Evolutionary conservation across 192 early-diverging fungal species (phyloP).

Genomic region (Podila verticillata): DNA sequence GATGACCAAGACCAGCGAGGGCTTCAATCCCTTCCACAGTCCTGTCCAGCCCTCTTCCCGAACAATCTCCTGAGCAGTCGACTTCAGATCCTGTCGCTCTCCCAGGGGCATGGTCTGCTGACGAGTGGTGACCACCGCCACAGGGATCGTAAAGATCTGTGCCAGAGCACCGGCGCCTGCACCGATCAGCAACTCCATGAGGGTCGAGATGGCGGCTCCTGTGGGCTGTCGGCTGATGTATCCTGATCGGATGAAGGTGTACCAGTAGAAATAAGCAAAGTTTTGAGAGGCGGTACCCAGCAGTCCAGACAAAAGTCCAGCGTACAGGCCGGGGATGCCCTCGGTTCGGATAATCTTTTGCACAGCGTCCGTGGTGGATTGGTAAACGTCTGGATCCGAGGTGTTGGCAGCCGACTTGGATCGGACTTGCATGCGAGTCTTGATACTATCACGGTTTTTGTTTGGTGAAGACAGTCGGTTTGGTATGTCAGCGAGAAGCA

Average conservation of each 20-base stretch:
- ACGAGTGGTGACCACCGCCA: slow-evolving; percentile 93
- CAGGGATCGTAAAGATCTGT: slow-evolving; percentile 91
- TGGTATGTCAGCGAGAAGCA: too few relatives aligned
- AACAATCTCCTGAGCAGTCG: slow-evolving; percentile 76
- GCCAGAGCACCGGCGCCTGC: slow-evolving; percentile 90
- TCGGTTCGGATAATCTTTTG: slow-evolving; percentile 84
- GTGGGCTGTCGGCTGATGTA: slow-evolving; percentile 58
- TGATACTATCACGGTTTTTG: slow-evolving; percentile 71
- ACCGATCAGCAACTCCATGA: slow-evolving; percentile 87
- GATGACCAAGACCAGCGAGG: slow-evolving; percentile 89
- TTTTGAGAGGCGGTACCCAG: slow-evolving; percentile 80
- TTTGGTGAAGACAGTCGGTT: not conserved
- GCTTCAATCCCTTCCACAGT: slow-evolving; percentile 92
- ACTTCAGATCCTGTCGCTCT: slow-evolving; percentile 72
- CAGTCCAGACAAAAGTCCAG: slow-evolving; percentile 86
- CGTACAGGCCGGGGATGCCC: slow-evolving; percentile 88
- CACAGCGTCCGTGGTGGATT: slow-evolving; percentile 79
- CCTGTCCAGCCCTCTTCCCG: slow-evolving; percentile 82
- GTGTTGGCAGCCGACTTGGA: slow-evolving; percentile 62
- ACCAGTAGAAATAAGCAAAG: slow-evolving; percentile 90
- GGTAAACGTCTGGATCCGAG: slow-evolving; percentile 37
- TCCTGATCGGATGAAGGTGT: slow-evolving; percentile 74
- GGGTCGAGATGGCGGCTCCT: slow-evolving; percentile 75
- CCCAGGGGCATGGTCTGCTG: slow-evolving; percentile 83
- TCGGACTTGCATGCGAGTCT: slow-evolving; percentile 98